phyloP scores from a whole-genome alignment of 2,329 filamentous ascomycete species.

The Calonectria pauciramosa region DNA sequence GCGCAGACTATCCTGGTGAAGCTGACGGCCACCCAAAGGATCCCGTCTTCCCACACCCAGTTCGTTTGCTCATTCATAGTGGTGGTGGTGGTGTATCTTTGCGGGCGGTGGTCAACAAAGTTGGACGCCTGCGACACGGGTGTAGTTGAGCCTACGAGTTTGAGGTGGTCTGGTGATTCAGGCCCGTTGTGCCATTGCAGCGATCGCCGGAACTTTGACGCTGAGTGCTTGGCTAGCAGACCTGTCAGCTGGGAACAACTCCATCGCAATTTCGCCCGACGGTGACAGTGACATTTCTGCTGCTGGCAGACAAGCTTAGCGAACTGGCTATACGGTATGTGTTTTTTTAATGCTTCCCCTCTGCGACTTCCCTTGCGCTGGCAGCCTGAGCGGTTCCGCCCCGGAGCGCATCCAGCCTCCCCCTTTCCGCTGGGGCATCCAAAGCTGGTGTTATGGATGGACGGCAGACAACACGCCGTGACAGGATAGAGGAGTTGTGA shows the following conservation, averaged over 20 bases:
- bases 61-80: conserved; percentile 1
- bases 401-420: conserved; percentile 5
- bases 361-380: conserved; percentile 18
- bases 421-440: conserved; percentile 15
- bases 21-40: conserved; percentile 32
- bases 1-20: conserved; percentile 32
- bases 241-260: conserved; percentile 27
- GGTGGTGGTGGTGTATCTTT: conserved; percentile 20
- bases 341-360: background rate
- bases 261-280: conserved; percentile 41
- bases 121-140: conserved; percentile 35
- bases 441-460: conserved; percentile 7
- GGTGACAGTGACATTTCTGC: conserved; percentile 25
- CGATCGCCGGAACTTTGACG: conserved; percentile 31
- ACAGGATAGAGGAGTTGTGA: conserved; percentile 2
- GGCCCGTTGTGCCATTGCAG: conserved; percentile 20
- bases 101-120: conserved; percentile 39
- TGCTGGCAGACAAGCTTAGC: conserved; percentile 18
- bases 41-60: conserved; percentile 14
- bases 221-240: conserved; percentile 12
- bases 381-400: conserved; percentile 6
- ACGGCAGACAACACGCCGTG: background rate
- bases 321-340: conserved; percentile 32
- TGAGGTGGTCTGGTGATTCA: conserved; percentile 27
- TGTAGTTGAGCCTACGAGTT: conserved; percentile 4